Evolutionary conservation across 768 basidiomycete genomes (phyloP).

Genomic region (Suillus luteus): DNA sequence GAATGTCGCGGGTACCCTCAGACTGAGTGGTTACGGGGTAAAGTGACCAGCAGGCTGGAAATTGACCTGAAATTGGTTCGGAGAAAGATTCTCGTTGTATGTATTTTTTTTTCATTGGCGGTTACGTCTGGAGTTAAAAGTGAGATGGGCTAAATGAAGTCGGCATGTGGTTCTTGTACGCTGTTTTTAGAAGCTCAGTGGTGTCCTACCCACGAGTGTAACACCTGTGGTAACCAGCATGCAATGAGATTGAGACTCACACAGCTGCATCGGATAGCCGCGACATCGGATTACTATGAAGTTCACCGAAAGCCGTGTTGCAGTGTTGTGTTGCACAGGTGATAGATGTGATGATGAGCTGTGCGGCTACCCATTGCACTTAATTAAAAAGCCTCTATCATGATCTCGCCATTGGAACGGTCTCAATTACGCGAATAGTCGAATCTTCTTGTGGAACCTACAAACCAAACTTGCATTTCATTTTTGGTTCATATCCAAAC

Average conservation of each 20-base stretch:
- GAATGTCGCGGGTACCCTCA: constrained; percentile 6
- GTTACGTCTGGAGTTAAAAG: constrained; percentile 14
- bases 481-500: constrained; percentile 8
- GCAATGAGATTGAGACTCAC: background rate
- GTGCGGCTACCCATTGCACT: background rate
- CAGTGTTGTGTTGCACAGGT: constrained; percentile 1
- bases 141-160: constrained; percentile 12
- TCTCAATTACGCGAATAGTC: constrained; percentile 4
- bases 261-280: background rate
- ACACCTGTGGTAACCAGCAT: background rate
- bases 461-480: background rate
- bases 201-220: constrained; percentile 10
- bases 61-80: background rate
- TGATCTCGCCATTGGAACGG: constrained; percentile 1
- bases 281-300: constrained; percentile 6
- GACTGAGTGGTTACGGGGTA: constrained; percentile 4
- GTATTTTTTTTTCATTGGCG: background rate
- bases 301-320: background rate
- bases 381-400: constrained; percentile 5
- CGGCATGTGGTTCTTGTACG: background rate
- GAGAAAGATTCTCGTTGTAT: background rate
- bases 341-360: background rate
- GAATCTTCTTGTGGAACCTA: background rate
- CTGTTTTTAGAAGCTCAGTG: constrained; percentile 8
- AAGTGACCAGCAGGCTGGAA: background rate